These are phyloP conservation scores for Nepenthes gracilis DNA, from an alignment of 148 eudicot genomes.

Conservation along the genomic window DNA sequence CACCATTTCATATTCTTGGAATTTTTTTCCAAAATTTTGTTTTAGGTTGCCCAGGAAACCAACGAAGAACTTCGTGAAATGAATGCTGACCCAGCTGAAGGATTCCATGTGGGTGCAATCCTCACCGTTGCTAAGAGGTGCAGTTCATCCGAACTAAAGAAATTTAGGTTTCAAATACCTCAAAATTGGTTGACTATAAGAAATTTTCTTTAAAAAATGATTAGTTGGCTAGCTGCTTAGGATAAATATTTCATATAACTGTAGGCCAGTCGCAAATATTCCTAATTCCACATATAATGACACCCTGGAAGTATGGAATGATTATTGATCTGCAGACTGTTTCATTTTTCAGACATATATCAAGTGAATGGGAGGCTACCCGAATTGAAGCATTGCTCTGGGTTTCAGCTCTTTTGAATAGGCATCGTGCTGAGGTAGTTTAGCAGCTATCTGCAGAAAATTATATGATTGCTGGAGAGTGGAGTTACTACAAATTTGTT, in stretches of 20 bases:
- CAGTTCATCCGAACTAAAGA: constrained; percentile 4
- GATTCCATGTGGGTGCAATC: constrained; percentile 85
- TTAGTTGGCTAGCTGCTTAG: neutral
- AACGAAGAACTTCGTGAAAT: constrained; percentile 88
- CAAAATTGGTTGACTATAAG: neutral
- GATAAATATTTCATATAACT: neutral
- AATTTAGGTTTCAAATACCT: neutral
- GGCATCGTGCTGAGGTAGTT: constrained; percentile 70
- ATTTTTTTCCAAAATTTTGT: neutral
- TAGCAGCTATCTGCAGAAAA: neutral
- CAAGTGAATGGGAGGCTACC: constrained; percentile 97
- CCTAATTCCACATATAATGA: neutral
- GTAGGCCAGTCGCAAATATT: no score
- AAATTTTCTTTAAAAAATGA: neutral
- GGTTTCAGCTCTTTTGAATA: constrained; percentile 78
- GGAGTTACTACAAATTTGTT: no score
- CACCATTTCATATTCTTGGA: neutral
- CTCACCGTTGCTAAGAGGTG: constrained; percentile 85
- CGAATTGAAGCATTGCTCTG: constrained; percentile 93
- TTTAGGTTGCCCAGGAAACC: constrained; percentile 91
- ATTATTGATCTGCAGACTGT: constrained; percentile 4
- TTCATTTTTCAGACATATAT: constrained; percentile 57
- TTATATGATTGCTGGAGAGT: neutral
- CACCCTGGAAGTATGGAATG: neutral
- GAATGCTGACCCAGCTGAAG: constrained; percentile 69